Base-by-base conservation (phyloP, 768 basidiomycete species). In the Dictyophora rubrovolvata region DNA sequence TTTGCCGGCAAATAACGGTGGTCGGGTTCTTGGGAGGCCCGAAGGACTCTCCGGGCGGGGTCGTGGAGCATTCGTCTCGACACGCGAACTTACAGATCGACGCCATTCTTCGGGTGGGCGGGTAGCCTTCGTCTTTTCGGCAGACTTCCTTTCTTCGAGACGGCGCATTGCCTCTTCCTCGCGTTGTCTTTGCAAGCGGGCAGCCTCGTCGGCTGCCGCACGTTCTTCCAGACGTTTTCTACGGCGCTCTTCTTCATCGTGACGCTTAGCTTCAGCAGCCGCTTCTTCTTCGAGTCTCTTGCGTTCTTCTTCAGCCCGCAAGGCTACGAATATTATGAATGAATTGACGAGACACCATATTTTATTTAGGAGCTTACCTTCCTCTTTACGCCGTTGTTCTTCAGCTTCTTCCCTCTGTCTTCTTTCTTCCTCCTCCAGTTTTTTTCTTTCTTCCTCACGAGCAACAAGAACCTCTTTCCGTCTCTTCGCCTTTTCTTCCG, bases 401-500 rank as follows among this genome's bases (percentile, higher is more conserved):
- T 78, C 74, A 50, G 78, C 77, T 37, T 23, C 67, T 62, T 70
- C 69, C 46, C 70, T 68, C n/a, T 60, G 63, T 46, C 59, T 50
- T 14, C 64, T 62, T 54, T 72, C 76, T 63, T 78, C 77, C 37
- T 69, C 72, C 64, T 79, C 82, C 36, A 48, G 60, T 34, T 63
- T 64, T 48, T 67, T 64, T 22, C 74, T 72, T 70, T 87, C 78
- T 68, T 82, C 85, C 66, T 81, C 84, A 63, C 83, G 73, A 60
- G 75, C 74, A 63, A 83, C 80, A 28, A 86, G 60, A 48, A 89
- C 71, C 14, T 73, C 72, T 61, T 77, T 77, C 61, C 76, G 76
- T 63, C 85, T 76, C 77, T 85, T 86, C 51, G 79, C 78, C 77
- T 93, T 94, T 75, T 94, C 93, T 67, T 89, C 85, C 61, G 83